These are phyloP conservation scores for Fragaria nilgerrensis DNA, from an alignment of 306 rosid species.

Conservation along the genomic window DNA sequence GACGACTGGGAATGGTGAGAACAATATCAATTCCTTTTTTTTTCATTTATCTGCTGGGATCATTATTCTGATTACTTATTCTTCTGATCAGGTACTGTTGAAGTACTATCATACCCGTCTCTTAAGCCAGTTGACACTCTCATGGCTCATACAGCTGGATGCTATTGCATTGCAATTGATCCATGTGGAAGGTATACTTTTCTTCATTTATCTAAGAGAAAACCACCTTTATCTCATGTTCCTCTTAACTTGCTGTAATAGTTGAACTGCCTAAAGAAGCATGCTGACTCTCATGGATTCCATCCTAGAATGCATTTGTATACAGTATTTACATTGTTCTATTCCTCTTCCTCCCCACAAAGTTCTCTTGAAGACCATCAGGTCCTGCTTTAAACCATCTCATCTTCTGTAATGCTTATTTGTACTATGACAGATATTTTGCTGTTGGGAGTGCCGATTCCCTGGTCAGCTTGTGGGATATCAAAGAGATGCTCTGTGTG, in stretches of 20 bases:
- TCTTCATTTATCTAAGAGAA: background rate
- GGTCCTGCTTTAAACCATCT: background rate
- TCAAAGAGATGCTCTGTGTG: conserved; percentile 95
- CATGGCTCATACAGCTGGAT: conserved; percentile 98
- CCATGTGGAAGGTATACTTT: conserved; percentile 74
- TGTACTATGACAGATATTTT: conserved; percentile 53
- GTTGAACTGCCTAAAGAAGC: background rate
- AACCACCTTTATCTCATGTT: background rate
- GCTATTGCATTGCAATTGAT: conserved; percentile 97
- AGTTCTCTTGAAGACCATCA: background rate
- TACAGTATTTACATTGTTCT: background rate
- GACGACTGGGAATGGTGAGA: conserved; percentile 92
- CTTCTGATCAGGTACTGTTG: conserved; percentile 68
- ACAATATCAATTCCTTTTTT: conserved; percentile 6
- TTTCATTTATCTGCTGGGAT: background rate
- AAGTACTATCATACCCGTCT: conserved; percentile 87
- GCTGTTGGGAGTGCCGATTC: conserved; percentile 99
- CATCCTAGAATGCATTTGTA: background rate
- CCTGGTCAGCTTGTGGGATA: conserved; percentile 91
- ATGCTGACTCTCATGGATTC: background rate
- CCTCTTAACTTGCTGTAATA: background rate
- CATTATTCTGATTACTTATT: conserved; percentile 8
- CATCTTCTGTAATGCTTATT: conserved; percentile 5
- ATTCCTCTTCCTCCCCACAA: background rate
- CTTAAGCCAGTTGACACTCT: conserved; percentile 84